Base-by-base conservation (phyloP, 495 filamentous ascomycete genomes). In the Saxophila tyrrhenica region DNA sequence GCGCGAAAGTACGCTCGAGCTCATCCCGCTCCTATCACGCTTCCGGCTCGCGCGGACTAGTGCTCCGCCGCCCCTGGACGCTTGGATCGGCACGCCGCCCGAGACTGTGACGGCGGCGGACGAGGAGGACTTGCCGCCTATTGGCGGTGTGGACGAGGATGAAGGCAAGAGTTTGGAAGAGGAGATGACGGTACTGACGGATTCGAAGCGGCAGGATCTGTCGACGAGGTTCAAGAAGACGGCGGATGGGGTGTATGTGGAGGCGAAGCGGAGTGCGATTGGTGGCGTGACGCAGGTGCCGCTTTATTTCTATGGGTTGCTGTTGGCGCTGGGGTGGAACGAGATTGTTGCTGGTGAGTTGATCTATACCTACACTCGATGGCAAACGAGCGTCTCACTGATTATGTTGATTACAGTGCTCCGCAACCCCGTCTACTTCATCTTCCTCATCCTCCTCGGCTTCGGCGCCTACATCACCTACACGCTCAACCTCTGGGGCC, bases 211-310 rank as follows among this genome's bases (percentile, higher is more conserved):
- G 51, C 83, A 89, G 63, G 92, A 97, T 68, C 76, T 97, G 51
- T 84, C 86, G 13, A 83, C 89, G n/a, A 77, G 92, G 57, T 98
- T 98, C 73, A 95, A 94, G 76, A 95, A 96, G 73, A 87, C 86
- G 57, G 92, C 92, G 16, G 92, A 98, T 65, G 92, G 89, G 0
- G 89, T 98, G 1, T 98, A 91, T 59, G 89, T 98, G 39, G 92
- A 98, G 69, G 92, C 92, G 29, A 97, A 96, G 76, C 79, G 92
- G 44, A 87, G 89, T 69, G 91, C 92, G 32, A 94, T 97, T 64
- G 92, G 92, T 42, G 89, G 91, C 54, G 85, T 98, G 59, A 87
- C 88, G 2, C 89, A 97, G 70, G 85, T 97, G 52, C 92, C 92
- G 19, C 65, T 95, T 51, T 97, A 94, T 68, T 95, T 97, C 66